These are phyloP conservation scores for Naganishia antarctica DNA, from an alignment of 768 basidiomycete genomes.

Conservation along the genomic window DNA sequence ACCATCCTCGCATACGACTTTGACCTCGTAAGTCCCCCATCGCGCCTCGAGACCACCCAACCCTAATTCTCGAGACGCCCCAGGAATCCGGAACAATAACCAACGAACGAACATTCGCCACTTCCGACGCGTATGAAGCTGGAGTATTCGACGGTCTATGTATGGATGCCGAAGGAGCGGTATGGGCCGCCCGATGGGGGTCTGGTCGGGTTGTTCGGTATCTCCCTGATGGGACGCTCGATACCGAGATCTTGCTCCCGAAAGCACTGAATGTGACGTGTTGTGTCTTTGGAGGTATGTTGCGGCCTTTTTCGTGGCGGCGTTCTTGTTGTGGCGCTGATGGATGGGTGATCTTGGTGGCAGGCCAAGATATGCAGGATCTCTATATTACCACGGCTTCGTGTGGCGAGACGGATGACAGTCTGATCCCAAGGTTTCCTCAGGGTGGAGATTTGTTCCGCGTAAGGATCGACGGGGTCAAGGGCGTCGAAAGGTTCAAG, in stretches of 20 bases:
- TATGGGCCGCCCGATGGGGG: conserved; percentile 46
- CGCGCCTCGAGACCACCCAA: not conserved
- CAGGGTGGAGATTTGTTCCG: conserved; percentile 29
- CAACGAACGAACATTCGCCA: conserved; percentile 32
- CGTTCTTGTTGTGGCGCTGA: not conserved
- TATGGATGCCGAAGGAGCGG: conserved; percentile 39
- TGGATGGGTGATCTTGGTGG: too few relatives aligned
- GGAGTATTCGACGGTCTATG: conserved; percentile 44
- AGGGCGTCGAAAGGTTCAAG: conserved; percentile 28
- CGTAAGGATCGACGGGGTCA: conserved; percentile 27
- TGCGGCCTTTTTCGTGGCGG: too few relatives aligned
- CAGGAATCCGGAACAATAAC: conserved; percentile 31
- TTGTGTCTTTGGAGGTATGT: conserved; percentile 36
- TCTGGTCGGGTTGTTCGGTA: conserved; percentile 40
- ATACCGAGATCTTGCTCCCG: conserved; percentile 32
- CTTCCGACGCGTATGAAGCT: conserved; percentile 27
- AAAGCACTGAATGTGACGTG: conserved; percentile 34
- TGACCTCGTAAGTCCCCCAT: conserved; percentile 27
- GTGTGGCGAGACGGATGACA: conserved; percentile 9
- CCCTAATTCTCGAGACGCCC: not conserved
- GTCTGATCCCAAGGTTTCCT: conserved; percentile 17
- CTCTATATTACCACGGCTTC: conserved; percentile 27
- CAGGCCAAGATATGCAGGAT: conserved; percentile 27
- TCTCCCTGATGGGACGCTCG: conserved; percentile 33
- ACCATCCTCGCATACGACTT: conserved; percentile 35